Base-by-base conservation (phyloP, 2,329 filamentous ascomycete species). In the Xylariaceae sp. region DNA sequence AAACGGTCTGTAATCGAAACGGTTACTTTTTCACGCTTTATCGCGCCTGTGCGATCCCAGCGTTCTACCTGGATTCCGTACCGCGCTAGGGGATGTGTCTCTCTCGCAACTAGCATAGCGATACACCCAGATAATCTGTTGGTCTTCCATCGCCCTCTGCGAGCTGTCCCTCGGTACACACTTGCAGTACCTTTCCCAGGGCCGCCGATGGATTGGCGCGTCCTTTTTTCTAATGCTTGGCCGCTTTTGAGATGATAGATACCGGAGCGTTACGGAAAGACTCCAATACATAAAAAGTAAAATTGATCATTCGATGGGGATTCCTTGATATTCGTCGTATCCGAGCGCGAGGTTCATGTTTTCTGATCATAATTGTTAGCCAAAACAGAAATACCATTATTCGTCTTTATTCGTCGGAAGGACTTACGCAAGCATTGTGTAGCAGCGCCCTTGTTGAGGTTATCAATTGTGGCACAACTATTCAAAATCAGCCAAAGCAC, bases 361-460 rank as follows among this genome's bases (percentile, higher is more conserved):
- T 2, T 45, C 45, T 50, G 41, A 26, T 53, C 42, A 50, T 77
- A 76, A 62, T 81, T 71, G 59, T 81, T 76, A 61, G 70, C 73
- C 72, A 79, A 41, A 43, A 43, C 5, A 32, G 1, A 29, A 49
- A 24, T 44, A 13, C 7, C 10, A 23, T 42, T 16, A 10, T 47
- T 27, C 11, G 18, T 29, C 43, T 9, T 29, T 27, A 9, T 27
- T 27, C 24, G 24, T 27, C 16, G 20, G 24, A 26, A 53, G 50
- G 44, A 87, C 88, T 81, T 81, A 91, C 88, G 92, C 72, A 96
- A 75, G 76, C 92, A 96, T 73, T 96, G 92, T 9, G 92, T 96
- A 6, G 90, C 90, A 48, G 92, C 92, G 55, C 92, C 92, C 83
- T 97, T 97, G 65, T 94, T 81, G 63, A 97, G 76, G 74, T 97